Evolutionary conservation across 2,329 filamentous ascomycete genomes (phyloP).

Genomic region (Curvularia sp.): DNA sequence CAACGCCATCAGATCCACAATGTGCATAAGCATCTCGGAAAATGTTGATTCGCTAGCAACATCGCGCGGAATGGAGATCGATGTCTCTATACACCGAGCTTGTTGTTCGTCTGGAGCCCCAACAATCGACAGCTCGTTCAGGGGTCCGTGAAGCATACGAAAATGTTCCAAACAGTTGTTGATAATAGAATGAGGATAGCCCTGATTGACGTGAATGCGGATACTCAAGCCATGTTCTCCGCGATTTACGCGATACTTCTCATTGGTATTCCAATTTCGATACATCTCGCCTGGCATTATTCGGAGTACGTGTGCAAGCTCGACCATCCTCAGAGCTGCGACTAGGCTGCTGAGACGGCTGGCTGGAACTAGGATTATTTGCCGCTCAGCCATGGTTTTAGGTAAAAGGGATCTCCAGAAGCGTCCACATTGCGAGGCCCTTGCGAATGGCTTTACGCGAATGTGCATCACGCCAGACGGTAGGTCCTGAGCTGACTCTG

Average conservation of each 20-base stretch:
- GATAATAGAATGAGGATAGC: background rate
- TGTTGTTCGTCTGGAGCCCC: background rate
- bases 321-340: background rate
- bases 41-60: background rate
- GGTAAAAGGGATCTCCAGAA: background rate
- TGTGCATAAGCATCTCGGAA: background rate
- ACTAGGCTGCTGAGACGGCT: background rate
- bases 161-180: background rate
- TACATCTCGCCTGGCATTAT: background rate
- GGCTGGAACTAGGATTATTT: background rate
- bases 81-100: background rate
- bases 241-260: background rate
- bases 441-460: background rate
- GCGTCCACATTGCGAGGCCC: background rate
- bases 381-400: too few relatives aligned
- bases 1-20: background rate
- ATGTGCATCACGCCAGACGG: background rate
- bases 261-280: background rate
- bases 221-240: background rate
- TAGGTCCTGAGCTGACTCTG: background rate
- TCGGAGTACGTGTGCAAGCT: background rate
- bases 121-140: background rate
- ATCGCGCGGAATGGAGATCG: background rate
- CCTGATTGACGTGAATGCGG: background rate
- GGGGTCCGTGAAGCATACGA: background rate